Evolutionary conservation across 306 rosid genomes (phyloP), one percentile per base, ranked within the genome.

Genomic region (Cicer arietinum): DNA sequence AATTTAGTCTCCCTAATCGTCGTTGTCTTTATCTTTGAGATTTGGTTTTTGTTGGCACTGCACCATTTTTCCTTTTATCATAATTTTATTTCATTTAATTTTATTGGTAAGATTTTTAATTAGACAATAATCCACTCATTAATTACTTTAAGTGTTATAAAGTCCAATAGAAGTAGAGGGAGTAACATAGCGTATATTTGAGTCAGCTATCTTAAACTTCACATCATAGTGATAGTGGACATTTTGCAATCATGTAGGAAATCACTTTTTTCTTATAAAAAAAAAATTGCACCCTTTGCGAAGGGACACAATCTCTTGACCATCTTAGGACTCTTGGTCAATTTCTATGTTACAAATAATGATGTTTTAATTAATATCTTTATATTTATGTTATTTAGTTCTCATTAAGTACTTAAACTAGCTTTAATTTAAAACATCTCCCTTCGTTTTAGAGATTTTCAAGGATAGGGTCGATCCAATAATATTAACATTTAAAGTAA

Each of bases 181-280:
- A 25, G 3, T 25, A 25, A 2, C 30, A 25, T 25, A 25, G 13
- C 1, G 6, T 56, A 56, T 56, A 56, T 56, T 56, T 20, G n/a
- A 56, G 62, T 20, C 12, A 56, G 62, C 3, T 56, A 10, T 3
- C 11, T 9, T 20, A 56, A 56, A 20, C 62, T 56, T n/a, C 22
- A 56, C 37, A 56, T 18, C 62, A 57, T 30, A 20, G 63, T 18
- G 40, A 57, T 30, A 20, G 63, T 57, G 40, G 63, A 20, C 63
- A 57, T 22, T 57, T 56, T 20, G 63, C 63, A 57, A 5, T 56
- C 39, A 18, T 56, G 37, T 20, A 56, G 12, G 51, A 46, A 10
- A 10, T 6, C 52, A 47, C 52, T n/a, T 6, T 47, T 47, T 41
- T 47, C 7, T 47, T 12, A 47, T 10, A 46, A 11, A 1, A 14